These are phyloP conservation scores for Lactarius trivialis DNA, from an alignment of 768 basidiomycete genomes.

Conservation along the genomic window DNA sequence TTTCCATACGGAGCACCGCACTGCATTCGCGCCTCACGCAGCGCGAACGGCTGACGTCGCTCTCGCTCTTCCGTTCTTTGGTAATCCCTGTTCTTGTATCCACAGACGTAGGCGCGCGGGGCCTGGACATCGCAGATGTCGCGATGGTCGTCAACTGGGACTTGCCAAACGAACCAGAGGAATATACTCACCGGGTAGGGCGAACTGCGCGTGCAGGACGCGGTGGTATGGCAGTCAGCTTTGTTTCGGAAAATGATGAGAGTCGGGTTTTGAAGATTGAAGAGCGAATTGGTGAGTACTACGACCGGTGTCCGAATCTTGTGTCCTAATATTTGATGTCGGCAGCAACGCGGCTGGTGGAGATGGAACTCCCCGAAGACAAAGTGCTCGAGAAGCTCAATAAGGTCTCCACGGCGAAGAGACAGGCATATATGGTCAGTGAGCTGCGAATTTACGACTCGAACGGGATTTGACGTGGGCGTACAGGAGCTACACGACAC, in stretches of 20 bases:
- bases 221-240: constrained; percentile 86
- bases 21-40: constrained; percentile 93
- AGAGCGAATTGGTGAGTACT: constrained; percentile 68
- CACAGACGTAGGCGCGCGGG: constrained; percentile 93
- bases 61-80: constrained; percentile 80
- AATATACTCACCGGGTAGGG: constrained; percentile 95
- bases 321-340: constrained; percentile 2
- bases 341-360: constrained; percentile 55
- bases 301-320: background rate
- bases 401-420: constrained; percentile 84
- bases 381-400: constrained; percentile 82
- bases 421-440: constrained; percentile 88
- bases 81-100: constrained; percentile 88
- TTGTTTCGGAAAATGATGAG: constrained; percentile 92
- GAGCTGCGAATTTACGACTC: background rate
- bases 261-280: constrained; percentile 79
- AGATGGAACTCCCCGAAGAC: constrained; percentile 71
- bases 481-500: constrained; percentile 77
- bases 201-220: constrained; percentile 86
- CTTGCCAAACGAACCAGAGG: constrained; percentile 81
- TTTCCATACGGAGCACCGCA: constrained; percentile 78
- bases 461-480: constrained; percentile 12
- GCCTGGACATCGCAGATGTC: constrained; percentile 93
- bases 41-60: constrained; percentile 74
- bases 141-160: constrained; percentile 98